Evolutionary conservation across 495 filamentous ascomycete genomes (phyloP).

Genomic region (Amniculicola lignicola): DNA sequence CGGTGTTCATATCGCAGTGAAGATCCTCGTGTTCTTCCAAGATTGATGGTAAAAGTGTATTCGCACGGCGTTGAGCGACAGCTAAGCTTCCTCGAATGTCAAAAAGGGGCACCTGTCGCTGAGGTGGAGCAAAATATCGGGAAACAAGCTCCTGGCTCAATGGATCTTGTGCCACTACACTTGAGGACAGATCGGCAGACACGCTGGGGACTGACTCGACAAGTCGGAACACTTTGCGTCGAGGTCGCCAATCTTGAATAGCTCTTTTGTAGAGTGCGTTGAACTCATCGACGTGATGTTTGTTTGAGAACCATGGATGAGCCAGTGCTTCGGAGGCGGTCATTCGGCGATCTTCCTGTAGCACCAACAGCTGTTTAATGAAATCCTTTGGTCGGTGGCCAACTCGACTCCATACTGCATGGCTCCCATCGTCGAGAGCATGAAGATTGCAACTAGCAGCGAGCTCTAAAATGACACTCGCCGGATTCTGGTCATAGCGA

Average conservation of each 20-base stretch:
- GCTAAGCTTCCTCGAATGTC: neutral
- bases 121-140: constrained; percentile 4
- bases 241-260: constrained; percentile 50
- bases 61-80: neutral
- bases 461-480: constrained; percentile 29
- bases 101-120: neutral
- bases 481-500: constrained; percentile 22
- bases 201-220: constrained; percentile 30
- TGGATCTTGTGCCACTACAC: neutral
- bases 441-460: constrained; percentile 37
- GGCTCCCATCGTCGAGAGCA: constrained; percentile 38
- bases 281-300: constrained; percentile 42
- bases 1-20: too few species aligned
- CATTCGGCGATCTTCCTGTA: constrained; percentile 52
- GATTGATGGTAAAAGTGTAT: constrained; percentile 1
- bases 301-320: constrained; percentile 60
- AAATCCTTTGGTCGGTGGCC: constrained; percentile 52
- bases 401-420: constrained; percentile 42
- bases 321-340: constrained; percentile 53
- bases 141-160: constrained; percentile 15
- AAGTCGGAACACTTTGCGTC: constrained; percentile 24
- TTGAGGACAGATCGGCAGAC: neutral
- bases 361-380: constrained; percentile 51
- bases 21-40: neutral
- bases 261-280: constrained; percentile 49